phyloP scores from a whole-genome alignment of 257 asterid species.

The Nicotiana noctiflora region DNA sequence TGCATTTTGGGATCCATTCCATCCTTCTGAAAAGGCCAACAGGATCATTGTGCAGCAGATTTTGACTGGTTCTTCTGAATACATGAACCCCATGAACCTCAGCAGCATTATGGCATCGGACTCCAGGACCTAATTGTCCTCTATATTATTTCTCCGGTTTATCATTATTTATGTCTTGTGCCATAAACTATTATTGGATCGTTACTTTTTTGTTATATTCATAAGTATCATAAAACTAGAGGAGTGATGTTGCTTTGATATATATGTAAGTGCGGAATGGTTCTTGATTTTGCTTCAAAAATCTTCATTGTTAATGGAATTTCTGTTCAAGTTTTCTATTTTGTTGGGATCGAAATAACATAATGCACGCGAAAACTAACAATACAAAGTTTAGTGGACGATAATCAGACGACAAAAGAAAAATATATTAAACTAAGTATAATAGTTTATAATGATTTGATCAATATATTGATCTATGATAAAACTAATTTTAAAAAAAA shows the following conservation, averaged over 20 bases:
- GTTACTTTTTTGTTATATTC: background rate
- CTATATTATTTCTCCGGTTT: background rate
- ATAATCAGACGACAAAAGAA: no score
- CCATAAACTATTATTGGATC: background rate
- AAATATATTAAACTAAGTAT: no score
- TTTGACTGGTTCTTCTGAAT: conserved; percentile 33
- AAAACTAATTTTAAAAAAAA: no score
- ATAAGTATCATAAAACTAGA: background rate
- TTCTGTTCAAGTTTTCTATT: background rate
- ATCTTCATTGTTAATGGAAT: background rate
- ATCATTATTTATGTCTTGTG: background rate
- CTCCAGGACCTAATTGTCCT: conserved; percentile 28
- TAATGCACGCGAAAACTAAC: no score
- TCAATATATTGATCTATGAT: no score
- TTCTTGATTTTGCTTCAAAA: background rate
- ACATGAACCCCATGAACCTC: conserved; percentile 76
- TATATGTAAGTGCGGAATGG: background rate
- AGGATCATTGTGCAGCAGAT: conserved; percentile 57
- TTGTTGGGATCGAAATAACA: no score
- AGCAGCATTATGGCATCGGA: conserved; percentile 45
- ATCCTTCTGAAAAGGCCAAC: conserved; percentile 69
- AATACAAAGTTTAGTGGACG: no score
- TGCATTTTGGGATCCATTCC: conserved; percentile 81
- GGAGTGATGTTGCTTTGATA: background rate
- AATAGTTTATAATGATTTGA: no score